Evolutionary conservation across 2,329 filamentous ascomycete species (phyloP).

Genomic region (Trichoderma lentiforme): DNA sequence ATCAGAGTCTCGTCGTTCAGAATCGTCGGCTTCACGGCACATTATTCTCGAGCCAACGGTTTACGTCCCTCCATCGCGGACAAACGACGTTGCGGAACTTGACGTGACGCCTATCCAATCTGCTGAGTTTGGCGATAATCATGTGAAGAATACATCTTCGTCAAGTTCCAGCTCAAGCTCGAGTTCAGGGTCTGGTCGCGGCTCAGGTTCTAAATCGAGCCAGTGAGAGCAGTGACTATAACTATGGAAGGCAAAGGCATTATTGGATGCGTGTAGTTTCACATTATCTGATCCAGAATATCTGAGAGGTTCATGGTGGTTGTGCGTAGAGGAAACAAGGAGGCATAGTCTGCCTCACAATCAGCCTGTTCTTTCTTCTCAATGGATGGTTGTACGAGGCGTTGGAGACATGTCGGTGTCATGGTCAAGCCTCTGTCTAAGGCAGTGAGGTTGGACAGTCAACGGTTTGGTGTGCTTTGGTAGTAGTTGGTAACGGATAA

Average conservation of each 20-base stretch:
- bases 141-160: not conserved
- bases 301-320: not conserved
- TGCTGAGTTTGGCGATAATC: not conserved
- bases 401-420: not conserved
- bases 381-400: not conserved
- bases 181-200: not conserved
- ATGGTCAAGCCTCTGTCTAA: not conserved
- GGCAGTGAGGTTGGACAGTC: not conserved
- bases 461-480: not conserved
- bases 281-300: too few relatives aligned
- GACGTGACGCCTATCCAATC: not conserved
- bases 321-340: too few relatives aligned
- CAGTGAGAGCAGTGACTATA: not conserved
- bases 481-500: not conserved
- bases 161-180: constrained; percentile 15
- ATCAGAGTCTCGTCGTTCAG: not conserved
- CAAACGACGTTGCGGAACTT: not conserved
- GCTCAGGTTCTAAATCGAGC: not conserved
- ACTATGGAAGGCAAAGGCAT: not conserved
- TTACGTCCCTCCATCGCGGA: constrained; percentile 9
- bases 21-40: not conserved
- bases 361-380: not conserved
- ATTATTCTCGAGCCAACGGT: constrained; percentile 13
- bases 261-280: not conserved
- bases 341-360: not conserved